Evolutionary conservation across 1,284 basidiomycete species (phyloP), one percentile per base, ranked within the genome.

Genomic region (Stygiomarasmius scandens): DNA sequence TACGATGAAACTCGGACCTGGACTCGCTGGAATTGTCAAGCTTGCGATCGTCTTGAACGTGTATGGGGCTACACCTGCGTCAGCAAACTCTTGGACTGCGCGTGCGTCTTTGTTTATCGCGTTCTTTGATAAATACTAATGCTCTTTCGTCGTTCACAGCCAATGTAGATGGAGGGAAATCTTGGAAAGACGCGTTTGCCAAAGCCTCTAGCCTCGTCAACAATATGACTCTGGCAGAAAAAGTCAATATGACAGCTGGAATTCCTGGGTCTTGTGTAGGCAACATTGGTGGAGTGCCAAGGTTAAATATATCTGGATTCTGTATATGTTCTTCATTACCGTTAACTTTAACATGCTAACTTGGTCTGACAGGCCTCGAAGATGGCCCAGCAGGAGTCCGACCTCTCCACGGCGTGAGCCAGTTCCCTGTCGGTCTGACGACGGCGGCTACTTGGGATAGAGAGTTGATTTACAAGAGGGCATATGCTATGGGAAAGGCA

Each of bases 321-420:
- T 67, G 62, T 41, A 19, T 19, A 16, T 41, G 6, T 16, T 16
- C 16, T 16, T 8, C 38, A 41, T 9, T 16, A 16, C 16, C 8
- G 38, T 16, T 34, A n/a, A n/a, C 14, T 34, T 34, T 8, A 34
- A 34, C 32, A 8, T 34, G 14, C 8, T 34, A 14, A 8, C 32
- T 41, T 19, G 38, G 11, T 41, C 6, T 41, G 38, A 32, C 38
- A 41, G 38, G 38, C 43, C 46, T 63, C 34, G 58, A 83, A 66
- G 85, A 86, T 59, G 80, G 80, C 2, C 83, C 78, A 1, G 64
- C 72, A 4, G 78, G 77, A 1, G 69, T 79, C 2, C 75, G 77
- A 12, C 67, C 67, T 57, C 64, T 73, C 1, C 69, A 68, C 20
- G 50, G 72, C 2, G 64, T 69, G 27, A 69, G 63, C 19, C 52